Base-by-base conservation (phyloP, 2,329 filamentous ascomycete genomes). In the Aspergillus cejpii region DNA sequence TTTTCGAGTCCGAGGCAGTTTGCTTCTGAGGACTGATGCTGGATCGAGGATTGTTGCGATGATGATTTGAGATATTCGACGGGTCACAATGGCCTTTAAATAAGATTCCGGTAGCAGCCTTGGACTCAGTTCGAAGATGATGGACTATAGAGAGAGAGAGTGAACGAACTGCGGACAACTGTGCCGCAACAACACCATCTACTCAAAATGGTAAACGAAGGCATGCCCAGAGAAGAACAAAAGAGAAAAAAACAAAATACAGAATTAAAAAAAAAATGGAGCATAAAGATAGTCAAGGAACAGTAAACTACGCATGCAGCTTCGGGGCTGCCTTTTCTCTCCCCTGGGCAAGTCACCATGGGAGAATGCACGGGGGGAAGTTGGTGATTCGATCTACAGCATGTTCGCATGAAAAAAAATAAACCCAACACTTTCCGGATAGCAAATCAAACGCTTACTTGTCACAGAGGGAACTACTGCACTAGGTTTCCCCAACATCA, bases 361-460 rank as follows among this genome's bases (percentile, higher is more conserved):
- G 26, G 29, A 20, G 15, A 40, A 23, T 47, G 48, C 33, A 43
- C 37, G 44, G 29, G 39, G 40, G 24, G 31, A 28, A 43, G 53
- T 57, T 56, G 53, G 55, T 56, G 53, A 57, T 49, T 47, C 41
- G 48, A 50, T 48, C 47, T 54, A 51, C 54, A 54, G 50, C 50
- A 51, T 50, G 48, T 41, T 50, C 33, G 37, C 45, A 53, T 42
- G 45, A 44, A 41, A 48, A 28, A 44, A 41, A 48, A 28, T 34
- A 38, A 45, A 44, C 47, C 48, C 54, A 50, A 51, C 50, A 43
- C 36, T 45, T 19, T 23, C 45, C 28, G 20, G n/a, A 24, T 28
- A 43, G 43, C 41, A 50, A 49, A 45, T 41, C 34, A 47, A 43
- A 43, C 31, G 41, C 34, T 49, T 50, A 45, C 33, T 43, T 34